These are phyloP conservation scores for Yarrowia yakushimensis DNA, from an alignment of 805 yeast species.

Conservation along the genomic window DNA sequence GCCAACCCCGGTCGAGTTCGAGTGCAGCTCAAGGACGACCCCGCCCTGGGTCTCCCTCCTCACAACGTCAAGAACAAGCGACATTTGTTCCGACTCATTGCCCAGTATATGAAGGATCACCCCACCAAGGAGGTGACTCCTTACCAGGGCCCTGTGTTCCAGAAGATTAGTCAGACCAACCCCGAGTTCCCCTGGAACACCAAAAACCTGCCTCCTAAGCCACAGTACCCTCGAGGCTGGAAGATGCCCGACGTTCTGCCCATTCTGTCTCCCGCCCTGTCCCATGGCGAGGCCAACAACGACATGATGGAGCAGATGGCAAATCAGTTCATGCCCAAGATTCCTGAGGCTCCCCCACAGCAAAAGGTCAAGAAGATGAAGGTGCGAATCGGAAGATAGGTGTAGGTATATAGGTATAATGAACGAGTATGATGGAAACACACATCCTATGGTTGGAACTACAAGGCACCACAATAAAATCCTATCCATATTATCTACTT, in stretches of 20 bases:
- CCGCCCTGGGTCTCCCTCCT: constrained; percentile 28
- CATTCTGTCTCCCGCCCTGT: constrained; percentile 70
- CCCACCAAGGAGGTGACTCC: constrained; percentile 69
- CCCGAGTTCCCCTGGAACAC: constrained; percentile 29
- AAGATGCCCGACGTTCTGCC: constrained; percentile 85
- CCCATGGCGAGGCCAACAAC: constrained; percentile 71
- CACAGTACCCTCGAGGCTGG: constrained; percentile 67
- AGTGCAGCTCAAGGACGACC: constrained; percentile 52
- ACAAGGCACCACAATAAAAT: no score
- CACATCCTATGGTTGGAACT: no score
- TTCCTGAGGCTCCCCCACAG: constrained; percentile 33
- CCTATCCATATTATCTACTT: background rate
- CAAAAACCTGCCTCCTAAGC: constrained; percentile 17
- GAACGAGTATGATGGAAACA: no score
- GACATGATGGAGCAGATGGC: constrained; percentile 36
- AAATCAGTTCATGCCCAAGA: constrained; percentile 33
- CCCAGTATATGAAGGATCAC: constrained; percentile 57
- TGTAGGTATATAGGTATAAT: background rate
- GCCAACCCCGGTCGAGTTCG: constrained; percentile 97
- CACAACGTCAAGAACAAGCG: constrained; percentile 52
- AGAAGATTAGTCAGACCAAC: constrained; percentile 27
- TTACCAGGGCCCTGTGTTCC: constrained; percentile 45
- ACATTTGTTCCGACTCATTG: constrained; percentile 56
- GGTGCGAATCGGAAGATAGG: constrained; percentile 27
- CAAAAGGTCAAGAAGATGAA: constrained; percentile 32